A percentile compares a stretch with the other conserved stretches of the same genome.
phyloP scores from a whole-genome alignment of 768 basidiomycete genomes.

The Lyophyllum semitale region DNA sequence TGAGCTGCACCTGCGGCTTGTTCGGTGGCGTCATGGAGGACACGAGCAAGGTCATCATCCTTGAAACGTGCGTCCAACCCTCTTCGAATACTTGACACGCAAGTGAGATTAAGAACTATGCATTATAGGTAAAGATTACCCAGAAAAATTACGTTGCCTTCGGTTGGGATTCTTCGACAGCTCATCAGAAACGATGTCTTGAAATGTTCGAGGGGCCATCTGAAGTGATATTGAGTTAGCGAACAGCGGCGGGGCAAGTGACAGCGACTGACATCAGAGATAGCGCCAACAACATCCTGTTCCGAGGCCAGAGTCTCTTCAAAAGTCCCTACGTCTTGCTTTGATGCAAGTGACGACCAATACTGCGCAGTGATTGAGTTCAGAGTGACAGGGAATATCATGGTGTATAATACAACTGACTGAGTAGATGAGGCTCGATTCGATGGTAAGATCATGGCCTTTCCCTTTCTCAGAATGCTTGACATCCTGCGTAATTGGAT shows the following conservation, averaged over 20 bases:
- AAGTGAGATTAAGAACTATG: neutral
- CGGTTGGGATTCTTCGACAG: conserved; percentile 8
- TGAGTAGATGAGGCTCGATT: conserved; percentile 17
- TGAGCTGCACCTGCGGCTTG: conserved; percentile 9
- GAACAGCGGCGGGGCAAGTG: no score
- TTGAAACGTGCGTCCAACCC: conserved; percentile 19
- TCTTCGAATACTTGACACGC: conserved; percentile 13
- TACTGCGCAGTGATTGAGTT: neutral
- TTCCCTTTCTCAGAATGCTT: conserved; percentile 12
- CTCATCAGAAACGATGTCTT: neutral
- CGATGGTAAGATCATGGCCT: conserved; percentile 17
- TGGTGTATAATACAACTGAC: conserved; percentile 5
- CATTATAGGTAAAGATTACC: conserved; percentile 6
- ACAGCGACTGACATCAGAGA: neutral
- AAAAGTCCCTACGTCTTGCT: conserved; percentile 7
- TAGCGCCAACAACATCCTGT: neutral
- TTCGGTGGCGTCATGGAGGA: conserved; percentile 23
- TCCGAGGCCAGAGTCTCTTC: neutral
- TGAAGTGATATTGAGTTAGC: neutral
- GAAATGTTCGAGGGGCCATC: conserved; percentile 1
- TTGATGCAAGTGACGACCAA: conserved; percentile 8
- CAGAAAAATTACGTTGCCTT: conserved; percentile 14
- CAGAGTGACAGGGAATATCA: neutral
- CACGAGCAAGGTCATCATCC: conserved; percentile 20
- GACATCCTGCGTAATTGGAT: neutral